phyloP scores from a whole-genome alignment of 169 alveolate genomes.

The Eimeria praecox region DNA sequence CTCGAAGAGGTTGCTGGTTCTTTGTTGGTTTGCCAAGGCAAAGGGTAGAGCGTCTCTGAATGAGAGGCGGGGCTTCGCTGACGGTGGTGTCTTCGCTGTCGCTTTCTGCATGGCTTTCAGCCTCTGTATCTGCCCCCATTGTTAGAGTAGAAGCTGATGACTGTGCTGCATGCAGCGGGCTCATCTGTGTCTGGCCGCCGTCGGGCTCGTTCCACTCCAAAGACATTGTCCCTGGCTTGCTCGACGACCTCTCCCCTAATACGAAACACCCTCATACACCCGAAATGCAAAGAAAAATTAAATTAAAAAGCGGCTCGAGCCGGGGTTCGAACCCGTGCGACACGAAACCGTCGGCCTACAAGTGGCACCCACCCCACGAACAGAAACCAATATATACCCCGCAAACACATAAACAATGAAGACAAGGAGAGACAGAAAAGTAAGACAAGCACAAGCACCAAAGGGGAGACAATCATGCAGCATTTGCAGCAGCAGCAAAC shows the following conservation, averaged over 20 bases:
- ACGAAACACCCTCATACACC: neutral
- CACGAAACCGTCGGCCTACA: too few relatives aligned
- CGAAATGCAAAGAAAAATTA: too few relatives aligned
- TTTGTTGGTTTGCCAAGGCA: constrained; percentile 23
- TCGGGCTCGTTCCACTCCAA: constrained; percentile 25
- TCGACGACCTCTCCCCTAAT: neutral
- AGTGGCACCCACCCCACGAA: too few relatives aligned
- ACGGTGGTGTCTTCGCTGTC: neutral
- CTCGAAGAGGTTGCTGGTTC: constrained; percentile 74
- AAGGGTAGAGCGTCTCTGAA: constrained; percentile 44
- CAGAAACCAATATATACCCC: too few relatives aligned
- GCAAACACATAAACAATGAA: too few relatives aligned
- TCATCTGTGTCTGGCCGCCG: neutral
- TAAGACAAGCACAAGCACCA: neutral
- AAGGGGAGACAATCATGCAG: neutral
- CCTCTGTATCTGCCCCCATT: neutral
- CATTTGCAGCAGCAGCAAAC: neutral
- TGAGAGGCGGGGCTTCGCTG: neutral
- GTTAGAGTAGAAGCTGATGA: constrained; percentile 10
- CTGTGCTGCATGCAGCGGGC: neutral
- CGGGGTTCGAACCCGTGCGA: too few relatives aligned
- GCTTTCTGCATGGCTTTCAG: neutral
- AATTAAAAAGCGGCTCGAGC: too few relatives aligned
- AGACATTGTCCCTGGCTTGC: neutral
- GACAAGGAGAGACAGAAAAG: neutral